phyloP scores from a whole-genome alignment of 805 yeast genomes.

The Kodamaea kaohsiungensis region DNA sequence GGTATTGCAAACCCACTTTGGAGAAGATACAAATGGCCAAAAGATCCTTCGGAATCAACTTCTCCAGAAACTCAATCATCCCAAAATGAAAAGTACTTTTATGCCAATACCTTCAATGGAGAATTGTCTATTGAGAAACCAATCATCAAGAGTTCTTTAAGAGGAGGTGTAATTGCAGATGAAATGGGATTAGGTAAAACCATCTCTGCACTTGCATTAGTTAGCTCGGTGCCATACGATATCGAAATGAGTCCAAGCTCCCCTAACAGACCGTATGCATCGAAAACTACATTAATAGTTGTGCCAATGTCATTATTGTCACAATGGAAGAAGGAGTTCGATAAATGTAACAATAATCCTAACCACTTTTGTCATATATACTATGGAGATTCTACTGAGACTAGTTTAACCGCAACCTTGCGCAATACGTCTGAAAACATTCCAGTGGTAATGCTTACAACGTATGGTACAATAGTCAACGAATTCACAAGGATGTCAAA shows the following conservation, averaged over 20 bases:
- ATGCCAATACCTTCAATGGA: slow-evolving; percentile 78
- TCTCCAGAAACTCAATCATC: background rate
- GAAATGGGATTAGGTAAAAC: slow-evolving; percentile 98
- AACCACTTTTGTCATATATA: slow-evolving; percentile 58
- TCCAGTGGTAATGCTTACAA: slow-evolving; percentile 75
- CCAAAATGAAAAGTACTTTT: slow-evolving; percentile 44
- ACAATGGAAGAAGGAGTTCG: slow-evolving; percentile 88
- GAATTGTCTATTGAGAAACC: slow-evolving; percentile 74
- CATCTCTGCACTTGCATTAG: slow-evolving; percentile 73
- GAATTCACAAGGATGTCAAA: slow-evolving; percentile 60
- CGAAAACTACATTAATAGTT: slow-evolving; percentile 70
- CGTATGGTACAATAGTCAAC: slow-evolving; percentile 82
- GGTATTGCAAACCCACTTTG: slow-evolving; percentile 81
- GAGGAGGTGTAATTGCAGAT: slow-evolving; percentile 91
- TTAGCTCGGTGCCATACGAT: slow-evolving; percentile 66
- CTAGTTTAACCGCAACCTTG: slow-evolving; percentile 49
- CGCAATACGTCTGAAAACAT: slow-evolving; percentile 43
- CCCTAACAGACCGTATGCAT: slow-evolving; percentile 53
- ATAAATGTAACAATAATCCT: slow-evolving; percentile 50
- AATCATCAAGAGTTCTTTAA: slow-evolving; percentile 53
- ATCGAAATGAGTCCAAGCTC: slow-evolving; percentile 13
- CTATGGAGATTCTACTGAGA: slow-evolving; percentile 65
- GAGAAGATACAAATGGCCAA: slow-evolving; percentile 80
- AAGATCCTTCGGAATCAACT: slow-evolving; percentile 24
- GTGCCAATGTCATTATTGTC: slow-evolving; percentile 90